phyloP scores from a whole-genome alignment of 2,329 filamentous ascomycete genomes.

The Colletotrichum sp. region DNA sequence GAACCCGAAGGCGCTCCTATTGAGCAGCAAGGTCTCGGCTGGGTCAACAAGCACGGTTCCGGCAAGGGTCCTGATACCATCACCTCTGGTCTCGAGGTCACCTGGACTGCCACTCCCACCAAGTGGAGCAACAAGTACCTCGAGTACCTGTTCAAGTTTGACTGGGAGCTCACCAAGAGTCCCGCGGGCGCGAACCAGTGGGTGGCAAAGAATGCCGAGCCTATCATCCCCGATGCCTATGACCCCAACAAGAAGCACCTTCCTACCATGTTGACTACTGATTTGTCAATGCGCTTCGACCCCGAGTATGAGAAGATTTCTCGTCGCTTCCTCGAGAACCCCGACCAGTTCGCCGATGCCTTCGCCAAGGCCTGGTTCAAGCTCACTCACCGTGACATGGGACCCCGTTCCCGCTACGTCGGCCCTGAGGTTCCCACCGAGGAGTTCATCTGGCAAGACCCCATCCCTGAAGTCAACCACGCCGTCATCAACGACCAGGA shows the following conservation, averaged over 20 bases:
- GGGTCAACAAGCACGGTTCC: slow-evolving; percentile 66
- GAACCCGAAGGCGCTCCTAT: slow-evolving; percentile 72
- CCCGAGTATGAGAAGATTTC: slow-evolving; percentile 78
- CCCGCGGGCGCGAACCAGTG: slow-evolving; percentile 80
- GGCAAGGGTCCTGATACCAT: slow-evolving; percentile 76
- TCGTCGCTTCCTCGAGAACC: slow-evolving; percentile 72
- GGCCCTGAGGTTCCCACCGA: slow-evolving; percentile 77
- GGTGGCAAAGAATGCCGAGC: slow-evolving; percentile 72
- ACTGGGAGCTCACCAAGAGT: slow-evolving; percentile 78
- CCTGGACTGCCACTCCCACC: slow-evolving; percentile 78
- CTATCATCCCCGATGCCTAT: slow-evolving; percentile 73
- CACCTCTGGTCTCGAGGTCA: slow-evolving; percentile 79
- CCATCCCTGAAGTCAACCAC: slow-evolving; percentile 65
- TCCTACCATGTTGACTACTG: slow-evolving; percentile 78
- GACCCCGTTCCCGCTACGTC: slow-evolving; percentile 72
- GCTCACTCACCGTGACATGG: slow-evolving; percentile 81
- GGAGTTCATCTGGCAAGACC: slow-evolving; percentile 77
- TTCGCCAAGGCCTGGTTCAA: slow-evolving; percentile 84
- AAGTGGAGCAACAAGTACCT: slow-evolving; percentile 77
- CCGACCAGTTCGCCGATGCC: slow-evolving; percentile 70
- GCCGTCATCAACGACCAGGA: slow-evolving; percentile 69
- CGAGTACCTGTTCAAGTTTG: slow-evolving; percentile 78
- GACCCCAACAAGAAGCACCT: slow-evolving; percentile 74
- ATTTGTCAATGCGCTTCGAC: slow-evolving; percentile 75
- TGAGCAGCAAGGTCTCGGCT: slow-evolving; percentile 74